Conservation (phyloP, 495 filamentous ascomycete genomes). For the Penicillium subrubescens region DNA sequence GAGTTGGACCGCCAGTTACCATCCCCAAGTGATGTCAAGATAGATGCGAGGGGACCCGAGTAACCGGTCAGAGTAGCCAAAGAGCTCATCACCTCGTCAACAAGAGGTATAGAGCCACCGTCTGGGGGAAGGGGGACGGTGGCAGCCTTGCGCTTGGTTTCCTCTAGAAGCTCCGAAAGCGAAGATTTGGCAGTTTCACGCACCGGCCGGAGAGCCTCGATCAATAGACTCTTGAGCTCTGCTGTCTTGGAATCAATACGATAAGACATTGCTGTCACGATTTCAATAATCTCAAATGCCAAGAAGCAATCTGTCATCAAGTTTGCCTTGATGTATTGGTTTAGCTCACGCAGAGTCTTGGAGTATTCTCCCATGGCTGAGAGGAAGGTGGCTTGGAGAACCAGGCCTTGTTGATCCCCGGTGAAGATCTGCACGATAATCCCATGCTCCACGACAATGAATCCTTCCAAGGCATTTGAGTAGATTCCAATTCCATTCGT, state of each 20-base stretch:
- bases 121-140: slow-evolving; percentile 70
- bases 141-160: slow-evolving; percentile 71
- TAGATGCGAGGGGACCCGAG: slow-evolving; percentile 80
- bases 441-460: slow-evolving; percentile 85
- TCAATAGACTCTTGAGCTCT: slow-evolving; percentile 79
- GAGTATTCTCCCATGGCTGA: slow-evolving; percentile 76
- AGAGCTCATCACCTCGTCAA: slow-evolving; percentile 82
- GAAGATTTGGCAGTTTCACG: slow-evolving; percentile 90
- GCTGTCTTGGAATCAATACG: slow-evolving; percentile 80
- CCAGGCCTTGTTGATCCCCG: slow-evolving; percentile 77
- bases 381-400: slow-evolving; percentile 76
- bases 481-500: slow-evolving; percentile 93
- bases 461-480: slow-evolving; percentile 79
- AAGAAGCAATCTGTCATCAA: slow-evolving; percentile 93
- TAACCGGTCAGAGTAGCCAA: slow-evolving; percentile 86
- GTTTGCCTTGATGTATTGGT: slow-evolving; percentile 83
- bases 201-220: slow-evolving; percentile 84
- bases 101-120: slow-evolving; percentile 75
- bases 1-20: slow-evolving; percentile 76
- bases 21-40: slow-evolving; percentile 89
- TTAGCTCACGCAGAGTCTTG: slow-evolving; percentile 84
- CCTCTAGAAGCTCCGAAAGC: slow-evolving; percentile 80
- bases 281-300: slow-evolving; percentile 93
- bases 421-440: slow-evolving; percentile 83
- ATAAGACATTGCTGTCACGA: slow-evolving; percentile 78